These are phyloP conservation scores for Heracleum sosnowskyi DNA, from an alignment of 129 eudicot species.

Conservation along the genomic window DNA sequence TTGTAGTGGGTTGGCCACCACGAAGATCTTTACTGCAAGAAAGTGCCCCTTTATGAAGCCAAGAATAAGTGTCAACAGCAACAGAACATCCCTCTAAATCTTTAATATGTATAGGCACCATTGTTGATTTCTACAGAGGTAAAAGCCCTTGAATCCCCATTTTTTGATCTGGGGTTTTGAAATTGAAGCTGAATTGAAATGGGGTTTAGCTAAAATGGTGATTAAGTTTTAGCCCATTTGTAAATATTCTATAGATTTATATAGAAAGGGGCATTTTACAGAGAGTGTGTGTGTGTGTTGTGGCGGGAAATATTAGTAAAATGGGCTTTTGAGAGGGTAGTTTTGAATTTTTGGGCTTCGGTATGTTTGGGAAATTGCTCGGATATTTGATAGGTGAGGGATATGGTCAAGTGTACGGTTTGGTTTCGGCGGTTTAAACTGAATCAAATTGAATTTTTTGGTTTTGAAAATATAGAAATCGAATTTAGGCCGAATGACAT, in stretches of 20 bases:
- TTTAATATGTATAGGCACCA: slow-evolving; percentile 76
- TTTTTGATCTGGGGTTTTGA: background rate
- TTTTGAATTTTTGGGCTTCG: background rate
- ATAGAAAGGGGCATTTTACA: background rate
- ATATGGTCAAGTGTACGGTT: too few relatives aligned
- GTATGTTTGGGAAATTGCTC: too few relatives aligned
- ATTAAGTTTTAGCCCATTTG: background rate
- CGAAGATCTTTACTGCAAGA: slow-evolving; percentile 88
- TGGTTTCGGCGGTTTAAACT: too few relatives aligned
- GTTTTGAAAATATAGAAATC: too few relatives aligned
- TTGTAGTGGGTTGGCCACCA: slow-evolving; percentile 68
- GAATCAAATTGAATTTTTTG: too few relatives aligned
- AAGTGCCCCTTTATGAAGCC: slow-evolving; percentile 99
- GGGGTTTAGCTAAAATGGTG: background rate
- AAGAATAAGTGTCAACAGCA: slow-evolving; percentile 88
- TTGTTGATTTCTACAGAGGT: slow-evolving; percentile 80
- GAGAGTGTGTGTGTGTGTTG: background rate
- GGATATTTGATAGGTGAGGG: too few relatives aligned
- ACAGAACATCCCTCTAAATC: slow-evolving; percentile 74
- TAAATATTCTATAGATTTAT: background rate
- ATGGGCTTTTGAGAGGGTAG: background rate
- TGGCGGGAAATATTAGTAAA: background rate
- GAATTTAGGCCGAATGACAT: too few relatives aligned
- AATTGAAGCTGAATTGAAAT: background rate
- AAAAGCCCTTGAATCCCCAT: slow-evolving; percentile 93